phyloP scores from a whole-genome alignment of 257 asterid genomes.

The Solanum bulbocastanum region DNA sequence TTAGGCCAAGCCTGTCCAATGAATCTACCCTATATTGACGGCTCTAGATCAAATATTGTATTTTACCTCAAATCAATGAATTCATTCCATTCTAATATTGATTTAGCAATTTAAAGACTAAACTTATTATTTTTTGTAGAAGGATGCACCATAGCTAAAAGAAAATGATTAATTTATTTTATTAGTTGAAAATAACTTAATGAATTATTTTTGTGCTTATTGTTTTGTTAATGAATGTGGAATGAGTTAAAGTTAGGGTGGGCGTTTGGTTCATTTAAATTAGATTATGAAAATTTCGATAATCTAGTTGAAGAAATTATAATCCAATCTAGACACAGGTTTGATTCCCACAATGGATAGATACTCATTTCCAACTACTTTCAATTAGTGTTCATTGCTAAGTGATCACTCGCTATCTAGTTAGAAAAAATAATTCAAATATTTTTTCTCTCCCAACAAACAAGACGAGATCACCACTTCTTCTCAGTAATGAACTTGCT shows the following conservation, averaged over 20 bases:
- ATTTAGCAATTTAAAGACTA: background rate
- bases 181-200: background rate
- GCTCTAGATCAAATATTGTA: background rate
- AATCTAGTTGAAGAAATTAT: background rate
- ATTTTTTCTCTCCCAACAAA: background rate
- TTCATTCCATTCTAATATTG: background rate
- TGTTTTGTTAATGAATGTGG: background rate
- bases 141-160: background rate
- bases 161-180: background rate
- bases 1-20: too few relatives aligned
- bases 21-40: too few relatives aligned
- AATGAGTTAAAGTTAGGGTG: background rate
- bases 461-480: background rate
- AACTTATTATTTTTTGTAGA: too few relatives aligned
- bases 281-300: background rate
- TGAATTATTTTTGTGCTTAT: background rate
- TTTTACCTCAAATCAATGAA: background rate
- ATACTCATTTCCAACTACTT: fast-evolving
- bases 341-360: too few relatives aligned
- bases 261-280: background rate
- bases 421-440: background rate
- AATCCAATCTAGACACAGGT: background rate
- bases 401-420: too few relatives aligned
- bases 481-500: too few relatives aligned
- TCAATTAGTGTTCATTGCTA: too few relatives aligned